Evolutionary conservation across 2,329 filamentous ascomycete genomes (phyloP).

Genomic region (Tolypocladium tropicale): DNA sequence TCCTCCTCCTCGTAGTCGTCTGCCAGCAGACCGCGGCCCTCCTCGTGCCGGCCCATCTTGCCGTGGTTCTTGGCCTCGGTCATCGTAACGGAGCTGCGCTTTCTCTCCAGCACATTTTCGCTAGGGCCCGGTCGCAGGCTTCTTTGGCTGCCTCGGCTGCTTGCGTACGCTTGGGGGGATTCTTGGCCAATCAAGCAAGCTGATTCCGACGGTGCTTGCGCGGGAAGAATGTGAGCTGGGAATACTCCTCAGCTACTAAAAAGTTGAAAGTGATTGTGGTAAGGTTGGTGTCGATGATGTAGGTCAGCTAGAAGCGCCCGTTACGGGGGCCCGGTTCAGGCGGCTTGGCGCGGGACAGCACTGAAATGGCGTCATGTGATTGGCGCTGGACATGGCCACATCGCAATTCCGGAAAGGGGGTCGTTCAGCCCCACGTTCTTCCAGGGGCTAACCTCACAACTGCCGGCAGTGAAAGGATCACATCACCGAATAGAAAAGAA

Average conservation of each 20-base stretch:
- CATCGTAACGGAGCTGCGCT: slow-evolving; percentile 16
- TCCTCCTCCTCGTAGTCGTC: slow-evolving; percentile 15
- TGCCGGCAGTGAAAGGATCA: too few relatives aligned
- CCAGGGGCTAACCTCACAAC: not conserved
- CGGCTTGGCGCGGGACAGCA: not conserved
- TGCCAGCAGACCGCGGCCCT: slow-evolving; percentile 21
- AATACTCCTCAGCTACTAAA: not conserved
- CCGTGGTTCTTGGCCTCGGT: slow-evolving; percentile 19
- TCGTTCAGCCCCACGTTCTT: not conserved
- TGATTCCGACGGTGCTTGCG: not conserved
- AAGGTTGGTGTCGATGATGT: not conserved
- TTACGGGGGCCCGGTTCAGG: not conserved
- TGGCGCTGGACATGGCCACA: not conserved
- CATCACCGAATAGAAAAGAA: too few relatives aligned
- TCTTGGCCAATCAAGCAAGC: not conserved
- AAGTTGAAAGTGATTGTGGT: not conserved
- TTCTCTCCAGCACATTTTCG: slow-evolving; percentile 8
- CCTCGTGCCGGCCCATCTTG: slow-evolving; percentile 18
- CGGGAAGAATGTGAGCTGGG: not conserved
- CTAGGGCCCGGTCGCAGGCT: not conserved
- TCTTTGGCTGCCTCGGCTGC: not conserved
- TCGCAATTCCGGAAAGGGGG: not conserved
- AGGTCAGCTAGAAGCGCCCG: not conserved
- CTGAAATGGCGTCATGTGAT: not conserved
- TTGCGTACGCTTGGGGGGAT: too few relatives aligned